phyloP scores from a whole-genome alignment of 176 grass and related monocot species.

The Poa pratensis region DNA sequence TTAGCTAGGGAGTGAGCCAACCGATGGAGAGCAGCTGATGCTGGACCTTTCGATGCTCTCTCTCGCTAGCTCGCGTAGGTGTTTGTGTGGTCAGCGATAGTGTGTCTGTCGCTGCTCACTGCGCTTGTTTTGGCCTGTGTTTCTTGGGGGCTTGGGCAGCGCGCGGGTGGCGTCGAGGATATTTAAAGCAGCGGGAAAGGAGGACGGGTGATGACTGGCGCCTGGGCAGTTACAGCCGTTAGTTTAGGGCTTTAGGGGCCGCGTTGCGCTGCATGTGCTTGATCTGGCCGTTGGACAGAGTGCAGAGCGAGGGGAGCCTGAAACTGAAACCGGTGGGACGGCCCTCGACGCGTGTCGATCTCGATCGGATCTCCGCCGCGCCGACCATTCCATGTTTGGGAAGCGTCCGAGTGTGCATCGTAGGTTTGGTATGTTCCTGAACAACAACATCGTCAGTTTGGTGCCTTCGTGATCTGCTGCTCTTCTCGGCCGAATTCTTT shows the following conservation, averaged over 20 bases:
- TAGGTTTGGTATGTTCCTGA: not conserved
- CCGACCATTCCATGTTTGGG: conserved; percentile 21
- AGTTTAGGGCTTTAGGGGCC: not conserved
- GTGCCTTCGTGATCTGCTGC: not conserved
- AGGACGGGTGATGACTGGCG: too few species aligned
- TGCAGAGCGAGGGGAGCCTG: not conserved
- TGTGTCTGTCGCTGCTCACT: not conserved
- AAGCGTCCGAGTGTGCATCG: not conserved
- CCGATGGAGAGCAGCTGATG: not conserved
- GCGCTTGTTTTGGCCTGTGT: not conserved
- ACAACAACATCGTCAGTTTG: too few species aligned
- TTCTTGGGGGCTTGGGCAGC: not conserved
- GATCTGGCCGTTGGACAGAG: not conserved
- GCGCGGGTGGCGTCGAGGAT: not conserved
- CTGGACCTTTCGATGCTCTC: not conserved
- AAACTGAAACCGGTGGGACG: not conserved
- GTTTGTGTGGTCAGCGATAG: not conserved
- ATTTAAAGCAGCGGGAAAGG: conserved; percentile 12
- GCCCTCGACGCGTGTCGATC: not conserved
- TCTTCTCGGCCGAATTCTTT: not conserved
- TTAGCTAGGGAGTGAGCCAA: not conserved
- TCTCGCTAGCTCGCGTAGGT: too few species aligned
- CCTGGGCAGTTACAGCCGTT: conserved; percentile 14
- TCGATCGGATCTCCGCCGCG: not conserved
- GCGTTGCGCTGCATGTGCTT: conserved; percentile 5